Evolutionary conservation across 805 yeast genomes (phyloP).

Genomic region (Yarrowia sp.): DNA sequence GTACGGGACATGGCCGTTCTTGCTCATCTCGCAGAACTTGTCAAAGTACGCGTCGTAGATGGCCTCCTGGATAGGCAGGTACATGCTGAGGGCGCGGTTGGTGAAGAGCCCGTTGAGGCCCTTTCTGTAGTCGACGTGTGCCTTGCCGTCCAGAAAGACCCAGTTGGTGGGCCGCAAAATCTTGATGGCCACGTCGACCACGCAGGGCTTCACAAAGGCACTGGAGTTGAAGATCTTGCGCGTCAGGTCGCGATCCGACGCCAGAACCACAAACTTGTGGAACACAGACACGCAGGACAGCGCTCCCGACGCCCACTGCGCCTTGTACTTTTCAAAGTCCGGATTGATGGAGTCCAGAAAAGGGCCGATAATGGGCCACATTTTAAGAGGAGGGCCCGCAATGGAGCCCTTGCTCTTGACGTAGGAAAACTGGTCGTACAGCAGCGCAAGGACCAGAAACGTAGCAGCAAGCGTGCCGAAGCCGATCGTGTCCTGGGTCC

Average conservation of each 20-base stretch:
- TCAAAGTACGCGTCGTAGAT: constrained; percentile 81
- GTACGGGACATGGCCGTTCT: constrained; percentile 67
- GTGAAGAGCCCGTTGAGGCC: constrained; percentile 88
- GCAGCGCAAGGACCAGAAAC: constrained; percentile 32
- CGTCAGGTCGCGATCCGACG: constrained; percentile 81
- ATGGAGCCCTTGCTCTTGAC: constrained; percentile 78
- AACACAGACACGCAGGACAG: constrained; percentile 95
- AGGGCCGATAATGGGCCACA: constrained; percentile 97
- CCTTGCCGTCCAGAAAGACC: constrained; percentile 97
- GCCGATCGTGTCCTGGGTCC: constrained; percentile 26
- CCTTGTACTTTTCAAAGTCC: constrained; percentile 86
- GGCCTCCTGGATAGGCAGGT: constrained; percentile 79
- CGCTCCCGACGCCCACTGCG: constrained; percentile 94
- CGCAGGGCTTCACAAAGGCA: constrained; percentile 90
- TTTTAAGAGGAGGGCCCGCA: constrained; percentile 83
- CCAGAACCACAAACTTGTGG: constrained; percentile 96
- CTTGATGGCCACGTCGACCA: constrained; percentile 94
- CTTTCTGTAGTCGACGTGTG: constrained; percentile 88
- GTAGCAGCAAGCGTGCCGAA: constrained; percentile 15
- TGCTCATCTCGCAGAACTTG: constrained; percentile 55
- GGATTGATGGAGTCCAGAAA: constrained; percentile 93
- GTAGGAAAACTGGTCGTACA: constrained; percentile 56
- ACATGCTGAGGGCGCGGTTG: constrained; percentile 73
- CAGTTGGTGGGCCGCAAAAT: constrained; percentile 93
- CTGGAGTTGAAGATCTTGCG: constrained; percentile 85